Base-by-base conservation (phyloP, 129 eudicot species). In the Tagetes erecta region DNA sequence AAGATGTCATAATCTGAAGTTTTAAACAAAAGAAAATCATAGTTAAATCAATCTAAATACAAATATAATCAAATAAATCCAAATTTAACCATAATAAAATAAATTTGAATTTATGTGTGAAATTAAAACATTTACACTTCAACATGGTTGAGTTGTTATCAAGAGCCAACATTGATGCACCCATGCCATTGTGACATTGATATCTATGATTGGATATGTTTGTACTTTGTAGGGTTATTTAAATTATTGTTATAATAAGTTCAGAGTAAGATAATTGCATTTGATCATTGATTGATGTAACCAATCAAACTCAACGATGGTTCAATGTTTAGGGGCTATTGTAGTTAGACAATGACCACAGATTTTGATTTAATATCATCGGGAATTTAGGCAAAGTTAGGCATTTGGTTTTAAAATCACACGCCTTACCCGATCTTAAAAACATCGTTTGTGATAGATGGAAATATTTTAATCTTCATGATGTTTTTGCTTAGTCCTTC, bases 261-360 rank as follows among this genome's bases (percentile, higher is more conserved):
- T 50, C 20, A 57, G 34, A 42, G n/a, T 14, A 39, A 73, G 58
- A 58, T 49, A 31, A n/a, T 6, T 9, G 6, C 35, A 53, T 40
- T 71, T 6, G 40, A 35, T 46, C 47, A 42, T 45, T 62, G 34
- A 13, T 58, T 44, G 69, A 73, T 73, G 38, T 8, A 73, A 45
- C 37, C 59, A 34, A 73, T 62, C 69, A 60, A 73, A 60, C 70
- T 62, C 70, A 46, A 60, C 8, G 70, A 73, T 73, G 37, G 69
- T 45, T 60, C 70, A 30, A 59, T 73, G 37, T 45, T 37, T 37
- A 60, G 68, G 45, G 31, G 67, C 45, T 37, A 62, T 8, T 13
- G 11, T 35, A 13, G 45, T 12, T 12, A 20, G 30, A 62, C 44
- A 62, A 36, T 36, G 30, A 62, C 67, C 67, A 62, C 3, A 60